A percentile compares a stretch with the other conserved stretches of the same genome.
phyloP scores from a whole-genome alignment of 1,284 basidiomycete species.

The Microbotryum scabiosae region DNA sequence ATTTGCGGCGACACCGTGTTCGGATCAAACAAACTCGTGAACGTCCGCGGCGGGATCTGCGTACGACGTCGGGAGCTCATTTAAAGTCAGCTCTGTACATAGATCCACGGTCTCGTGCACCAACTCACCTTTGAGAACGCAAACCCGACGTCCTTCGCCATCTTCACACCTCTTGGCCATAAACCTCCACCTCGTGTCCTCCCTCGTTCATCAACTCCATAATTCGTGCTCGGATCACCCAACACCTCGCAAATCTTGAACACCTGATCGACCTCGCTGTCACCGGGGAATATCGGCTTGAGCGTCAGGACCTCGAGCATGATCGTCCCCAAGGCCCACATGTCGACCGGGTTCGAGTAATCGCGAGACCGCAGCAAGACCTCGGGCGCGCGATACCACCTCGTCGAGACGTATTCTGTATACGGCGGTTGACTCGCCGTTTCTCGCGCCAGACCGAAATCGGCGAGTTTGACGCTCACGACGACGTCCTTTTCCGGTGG shows the following conservation, averaged over 20 bases:
- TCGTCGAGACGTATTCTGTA: constrained; percentile 96
- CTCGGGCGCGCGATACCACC: constrained; percentile 99
- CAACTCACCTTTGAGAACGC: constrained; percentile 69
- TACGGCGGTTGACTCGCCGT: constrained; percentile 84
- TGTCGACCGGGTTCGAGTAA: constrained; percentile 94
- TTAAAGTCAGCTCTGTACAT: neutral
- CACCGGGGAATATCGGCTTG: constrained; percentile 95
- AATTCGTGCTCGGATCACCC: constrained; percentile 80
- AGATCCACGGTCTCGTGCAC: neutral
- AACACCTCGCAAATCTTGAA: constrained; percentile 79
- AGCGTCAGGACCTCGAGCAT: constrained; percentile 93
- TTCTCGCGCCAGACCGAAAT: constrained; percentile 94
- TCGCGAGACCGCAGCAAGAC: constrained; percentile 82
- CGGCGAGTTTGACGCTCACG: constrained; percentile 94
- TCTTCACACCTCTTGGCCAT: constrained; percentile 75
- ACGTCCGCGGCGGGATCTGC: constrained; percentile 65
- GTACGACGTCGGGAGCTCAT: neutral
- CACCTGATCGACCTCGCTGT: constrained; percentile 88
- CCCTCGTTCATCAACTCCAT: constrained; percentile 65
- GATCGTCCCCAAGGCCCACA: constrained; percentile 99
- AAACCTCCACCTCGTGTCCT: constrained; percentile 71
- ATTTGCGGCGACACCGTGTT: constrained; percentile 63
- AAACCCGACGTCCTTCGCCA: constrained; percentile 81
- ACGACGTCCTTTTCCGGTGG: constrained; percentile 80
- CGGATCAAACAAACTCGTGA: constrained; percentile 69